These are phyloP conservation scores for Ophiostoma perfectum DNA, from an alignment of 2,329 filamentous ascomycete genomes.

Conservation along the genomic window DNA sequence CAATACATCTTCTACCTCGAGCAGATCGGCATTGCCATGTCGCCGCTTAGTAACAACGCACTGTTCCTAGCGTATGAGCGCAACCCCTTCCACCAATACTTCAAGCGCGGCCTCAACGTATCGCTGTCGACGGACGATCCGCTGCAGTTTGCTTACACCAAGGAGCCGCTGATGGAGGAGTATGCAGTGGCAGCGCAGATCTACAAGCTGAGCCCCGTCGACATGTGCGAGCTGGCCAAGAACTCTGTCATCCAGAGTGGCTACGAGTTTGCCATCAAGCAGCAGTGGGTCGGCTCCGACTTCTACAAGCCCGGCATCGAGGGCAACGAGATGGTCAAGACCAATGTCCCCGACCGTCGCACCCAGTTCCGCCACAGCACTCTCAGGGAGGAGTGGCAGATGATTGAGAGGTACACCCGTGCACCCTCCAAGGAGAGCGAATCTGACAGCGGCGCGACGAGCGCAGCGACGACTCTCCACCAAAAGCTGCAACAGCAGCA, in stretches of 20 bases:
- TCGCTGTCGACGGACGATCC: conserved; percentile 96
- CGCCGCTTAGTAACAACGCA: conserved; percentile 96
- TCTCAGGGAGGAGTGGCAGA: conserved; percentile 70
- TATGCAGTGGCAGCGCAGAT: conserved; percentile 98
- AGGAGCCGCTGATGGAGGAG: conserved; percentile 95
- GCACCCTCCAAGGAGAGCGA: not conserved
- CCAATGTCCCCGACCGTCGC: conserved; percentile 89
- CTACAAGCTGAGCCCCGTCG: conserved; percentile 92
- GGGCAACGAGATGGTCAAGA: conserved; percentile 91
- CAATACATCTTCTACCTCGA: conserved; percentile 98
- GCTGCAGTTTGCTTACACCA: conserved; percentile 96
- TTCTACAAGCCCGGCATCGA: conserved; percentile 72
- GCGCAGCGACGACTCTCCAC: not conserved
- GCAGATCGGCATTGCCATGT: conserved; percentile 98
- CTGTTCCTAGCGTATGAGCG: conserved; percentile 94
- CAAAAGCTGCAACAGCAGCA: conserved; percentile 13
- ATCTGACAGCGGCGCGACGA: not conserved
- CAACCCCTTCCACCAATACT: conserved; percentile 94
- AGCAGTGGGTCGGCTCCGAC: conserved; percentile 79
- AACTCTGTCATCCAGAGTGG: conserved; percentile 94
- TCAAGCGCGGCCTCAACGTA: conserved; percentile 89
- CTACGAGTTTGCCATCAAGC: conserved; percentile 83
- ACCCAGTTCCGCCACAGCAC: conserved; percentile 88
- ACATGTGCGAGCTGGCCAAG: conserved; percentile 98
- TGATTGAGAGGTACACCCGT: conserved; percentile 42